These are phyloP conservation scores for Lenwebbia sp. DNA, from an alignment of 345 rosid genomes.

Conservation along the genomic window DNA sequence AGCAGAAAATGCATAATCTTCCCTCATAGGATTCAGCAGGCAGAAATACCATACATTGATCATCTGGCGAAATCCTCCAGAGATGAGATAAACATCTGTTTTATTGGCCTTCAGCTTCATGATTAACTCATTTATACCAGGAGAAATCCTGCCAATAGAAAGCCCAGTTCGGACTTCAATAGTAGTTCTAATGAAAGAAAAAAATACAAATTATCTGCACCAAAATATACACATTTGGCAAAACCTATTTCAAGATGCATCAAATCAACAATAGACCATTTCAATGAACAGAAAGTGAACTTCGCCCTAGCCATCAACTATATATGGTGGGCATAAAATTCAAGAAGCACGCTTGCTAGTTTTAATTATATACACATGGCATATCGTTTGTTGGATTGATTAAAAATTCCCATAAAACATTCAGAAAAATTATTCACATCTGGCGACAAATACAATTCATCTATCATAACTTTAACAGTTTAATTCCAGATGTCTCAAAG, in stretches of 20 bases:
- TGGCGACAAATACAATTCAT: not conserved
- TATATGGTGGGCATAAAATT: not conserved
- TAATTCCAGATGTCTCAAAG: not conserved
- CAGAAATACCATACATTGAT: constrained; percentile 50
- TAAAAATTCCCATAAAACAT: not conserved
- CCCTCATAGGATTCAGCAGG: not conserved
- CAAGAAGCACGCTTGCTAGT: not conserved
- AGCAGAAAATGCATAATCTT: not conserved
- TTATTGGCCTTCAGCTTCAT: constrained; percentile 62
- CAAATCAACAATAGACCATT: not conserved
- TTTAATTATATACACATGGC: not conserved
- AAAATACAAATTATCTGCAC: not conserved
- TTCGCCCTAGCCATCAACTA: not conserved
- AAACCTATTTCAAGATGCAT: not conserved
- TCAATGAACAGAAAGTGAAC: not conserved
- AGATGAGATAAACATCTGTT: constrained; percentile 60
- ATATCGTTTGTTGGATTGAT: not conserved
- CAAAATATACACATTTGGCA: not conserved
- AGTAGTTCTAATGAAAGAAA: not conserved
- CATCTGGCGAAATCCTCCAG: constrained; percentile 98
- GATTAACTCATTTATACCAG: constrained; percentile 72
- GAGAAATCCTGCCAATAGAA: constrained; percentile 46
- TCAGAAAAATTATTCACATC: not conserved
- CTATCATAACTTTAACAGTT: not conserved
- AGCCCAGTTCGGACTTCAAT: not conserved